phyloP scores from a whole-genome alignment of 176 grass and related monocot species.

The Dactylis glomerata region DNA sequence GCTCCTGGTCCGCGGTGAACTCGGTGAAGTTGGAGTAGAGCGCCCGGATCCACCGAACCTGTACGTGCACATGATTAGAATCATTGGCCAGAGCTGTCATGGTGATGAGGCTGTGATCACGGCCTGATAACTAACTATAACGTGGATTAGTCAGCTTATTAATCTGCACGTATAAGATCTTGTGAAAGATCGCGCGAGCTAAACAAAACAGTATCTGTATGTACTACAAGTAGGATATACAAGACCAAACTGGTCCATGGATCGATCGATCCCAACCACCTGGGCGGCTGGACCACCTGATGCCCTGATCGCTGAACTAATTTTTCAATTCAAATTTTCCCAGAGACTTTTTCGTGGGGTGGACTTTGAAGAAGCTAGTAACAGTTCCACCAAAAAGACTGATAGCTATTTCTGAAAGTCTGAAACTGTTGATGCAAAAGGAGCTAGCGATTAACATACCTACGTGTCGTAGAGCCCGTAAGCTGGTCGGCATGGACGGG shows the following conservation, averaged over 20 bases:
- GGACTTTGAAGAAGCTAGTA: background rate
- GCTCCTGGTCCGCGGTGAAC: conserved; percentile 84
- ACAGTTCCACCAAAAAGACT: background rate
- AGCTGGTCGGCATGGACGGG: background rate
- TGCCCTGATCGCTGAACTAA: background rate
- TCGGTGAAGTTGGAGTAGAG: conserved; percentile 82
- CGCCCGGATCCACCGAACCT: conserved; percentile 92
- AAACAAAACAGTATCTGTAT: background rate
- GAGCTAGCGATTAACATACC: no score
- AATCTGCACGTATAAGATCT: conserved; percentile 9
- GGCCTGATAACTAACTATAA: background rate
- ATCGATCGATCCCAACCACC: conserved; percentile 14
- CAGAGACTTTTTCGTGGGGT: background rate
- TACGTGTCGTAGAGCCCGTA: background rate
- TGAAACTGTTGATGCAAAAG: background rate
- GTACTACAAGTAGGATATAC: background rate
- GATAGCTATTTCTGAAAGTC: no score
- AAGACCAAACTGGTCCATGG: background rate
- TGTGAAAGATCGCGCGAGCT: conserved; percentile 14
- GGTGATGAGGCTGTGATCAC: conserved; percentile 14
- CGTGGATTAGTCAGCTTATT: background rate
- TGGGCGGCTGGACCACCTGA: conserved; percentile 19
- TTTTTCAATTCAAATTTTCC: background rate
- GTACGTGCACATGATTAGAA: background rate
- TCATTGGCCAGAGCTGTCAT: background rate